Base-by-base conservation (phyloP, 768 basidiomycete species). In the Hygrocybe punicea region DNA sequence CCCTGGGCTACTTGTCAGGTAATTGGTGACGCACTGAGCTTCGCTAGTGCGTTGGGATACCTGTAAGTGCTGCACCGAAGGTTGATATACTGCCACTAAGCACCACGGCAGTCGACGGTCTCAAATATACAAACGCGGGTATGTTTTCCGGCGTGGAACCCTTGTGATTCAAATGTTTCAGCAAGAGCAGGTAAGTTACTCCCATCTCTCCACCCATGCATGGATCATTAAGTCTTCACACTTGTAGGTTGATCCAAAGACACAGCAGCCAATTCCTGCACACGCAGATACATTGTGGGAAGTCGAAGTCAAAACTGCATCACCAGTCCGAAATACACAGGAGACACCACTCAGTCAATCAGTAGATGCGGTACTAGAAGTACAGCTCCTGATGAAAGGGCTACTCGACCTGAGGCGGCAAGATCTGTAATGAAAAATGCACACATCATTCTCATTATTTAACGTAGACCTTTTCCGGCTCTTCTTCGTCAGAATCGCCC, bases 341-440 rank as follows among this genome's bases (percentile, higher is more conserved):
- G 85, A 87, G 58, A 86, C 81, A 2, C 91, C 90, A 4, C 76
- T 92, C n/a, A 82, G 79, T 55, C 77, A 78, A 14, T 79, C 83
- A 8, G 83, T 89, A 29, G 85, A 91, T 16, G 86, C 86, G 2
- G 85, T 93, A 1, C 79, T 92, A 1, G 87, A 92, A 58, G 84
- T 93, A 10, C 91, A 93, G 65, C 73, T 83, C 13, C 76, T 91
- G 45, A 91, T 93, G 89, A 92, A 91, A 62, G 91, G 91, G 8
- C 68, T 91, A 54, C 73, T 93, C 45, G 91, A 92, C 68, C 76
- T 93, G 56, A 79, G 86, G 58, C 79, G 89, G 62, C 84, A 87
- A 63, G 89, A 91, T 60, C 75, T 84, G 60, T 91, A 67, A 62
- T 16, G 23, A 34, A 29, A 29, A 4, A 8, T 29, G 29, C 29